A percentile compares a stretch with the other conserved stretches of the same genome.
phyloP scores from a whole-genome alignment of 441 rosid genomes.

The Erodium moschatum region DNA sequence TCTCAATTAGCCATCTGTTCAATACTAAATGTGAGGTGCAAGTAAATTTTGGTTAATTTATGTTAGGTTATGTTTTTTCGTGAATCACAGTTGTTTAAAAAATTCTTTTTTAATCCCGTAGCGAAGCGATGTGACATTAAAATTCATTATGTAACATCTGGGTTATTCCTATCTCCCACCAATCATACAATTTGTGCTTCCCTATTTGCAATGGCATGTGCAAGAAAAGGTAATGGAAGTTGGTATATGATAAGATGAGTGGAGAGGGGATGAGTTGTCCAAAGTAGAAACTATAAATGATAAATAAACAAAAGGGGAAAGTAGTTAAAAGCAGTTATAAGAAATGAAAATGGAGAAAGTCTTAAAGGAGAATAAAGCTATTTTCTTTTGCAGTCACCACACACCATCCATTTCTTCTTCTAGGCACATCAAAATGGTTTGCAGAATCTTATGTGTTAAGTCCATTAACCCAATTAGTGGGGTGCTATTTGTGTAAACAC shows the following conservation, averaged over 20 bases:
- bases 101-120: too few species aligned
- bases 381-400: background rate
- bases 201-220: background rate
- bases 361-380: background rate
- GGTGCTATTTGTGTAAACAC: too few species aligned
- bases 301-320: background rate
- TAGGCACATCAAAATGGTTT: background rate
- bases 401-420: background rate
- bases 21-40: too few species aligned
- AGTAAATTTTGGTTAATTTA: too few species aligned
- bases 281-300: background rate
- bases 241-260: background rate
- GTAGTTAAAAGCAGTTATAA: background rate
- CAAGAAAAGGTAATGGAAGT: background rate
- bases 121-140: too few species aligned
- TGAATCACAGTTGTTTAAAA: too few species aligned
- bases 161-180: conserved; percentile 28
- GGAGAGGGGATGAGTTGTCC: background rate
- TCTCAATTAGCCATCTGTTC: too few species aligned
- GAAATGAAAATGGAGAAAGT: background rate
- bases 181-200: conserved; percentile 25
- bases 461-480: too few species aligned
- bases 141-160: background rate
- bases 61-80: too few species aligned
- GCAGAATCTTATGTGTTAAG: too few species aligned